Conservation (phyloP, 805 yeast species). For the Yamadazyma nakazawae region DNA sequence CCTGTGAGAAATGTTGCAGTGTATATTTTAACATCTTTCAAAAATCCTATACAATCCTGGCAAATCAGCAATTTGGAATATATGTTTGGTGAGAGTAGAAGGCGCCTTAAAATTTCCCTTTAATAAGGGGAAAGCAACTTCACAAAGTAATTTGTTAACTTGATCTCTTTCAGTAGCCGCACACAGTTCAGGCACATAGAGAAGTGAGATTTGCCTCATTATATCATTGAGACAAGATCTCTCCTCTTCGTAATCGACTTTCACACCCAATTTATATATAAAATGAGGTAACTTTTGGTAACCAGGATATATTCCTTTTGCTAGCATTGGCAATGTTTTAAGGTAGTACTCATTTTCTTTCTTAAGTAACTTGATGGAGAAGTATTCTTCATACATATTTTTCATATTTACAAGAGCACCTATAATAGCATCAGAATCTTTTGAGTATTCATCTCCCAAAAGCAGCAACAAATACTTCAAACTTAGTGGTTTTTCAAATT, state of each 20-base stretch:
- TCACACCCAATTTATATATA: slow-evolving; percentile 55
- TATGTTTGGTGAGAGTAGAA: slow-evolving; percentile 44
- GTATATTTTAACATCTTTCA: slow-evolving; percentile 69
- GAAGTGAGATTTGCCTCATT: slow-evolving; percentile 62
- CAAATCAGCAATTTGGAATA: slow-evolving; percentile 82
- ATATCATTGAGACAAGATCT: slow-evolving; percentile 64
- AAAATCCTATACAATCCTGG: slow-evolving; percentile 91
- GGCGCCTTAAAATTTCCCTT: slow-evolving; percentile 67
- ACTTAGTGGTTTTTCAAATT: slow-evolving; percentile 20
- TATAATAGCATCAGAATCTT: slow-evolving; percentile 7
- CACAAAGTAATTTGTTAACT: slow-evolving; percentile 42
- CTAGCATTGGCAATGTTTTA: slow-evolving; percentile 60
- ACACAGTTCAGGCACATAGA: slow-evolving; percentile 63
- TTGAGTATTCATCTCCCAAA: slow-evolving; percentile 22
- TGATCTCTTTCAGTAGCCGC: slow-evolving; percentile 13
- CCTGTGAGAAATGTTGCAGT: background rate
- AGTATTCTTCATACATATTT: slow-evolving; percentile 82
- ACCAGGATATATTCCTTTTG: slow-evolving; percentile 62
- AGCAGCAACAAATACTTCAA: slow-evolving; percentile 35
- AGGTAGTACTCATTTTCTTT: slow-evolving; percentile 37
- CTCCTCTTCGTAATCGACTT: slow-evolving; percentile 67
- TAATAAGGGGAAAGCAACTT: slow-evolving; percentile 60
- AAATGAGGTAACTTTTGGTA: slow-evolving; percentile 64
- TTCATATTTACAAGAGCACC: slow-evolving; percentile 42
- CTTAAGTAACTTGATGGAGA: slow-evolving; percentile 47